Conservation (phyloP, 257 asterid genomes). For the Perilla frutescens region DNA sequence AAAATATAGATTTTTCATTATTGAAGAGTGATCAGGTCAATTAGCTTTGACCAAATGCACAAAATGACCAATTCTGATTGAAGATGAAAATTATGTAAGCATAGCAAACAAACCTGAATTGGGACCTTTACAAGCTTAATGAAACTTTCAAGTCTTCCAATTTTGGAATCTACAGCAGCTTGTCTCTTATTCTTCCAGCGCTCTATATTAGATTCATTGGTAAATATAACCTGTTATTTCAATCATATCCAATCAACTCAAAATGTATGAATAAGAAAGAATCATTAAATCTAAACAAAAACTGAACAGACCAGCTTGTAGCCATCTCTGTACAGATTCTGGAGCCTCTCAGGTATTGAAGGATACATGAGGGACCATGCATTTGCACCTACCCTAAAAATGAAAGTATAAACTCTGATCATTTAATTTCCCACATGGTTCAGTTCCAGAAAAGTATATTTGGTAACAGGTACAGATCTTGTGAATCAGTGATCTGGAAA, state of each 20-base stretch:
- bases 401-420: constrained; percentile 21
- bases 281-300: constrained; percentile 22
- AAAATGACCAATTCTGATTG: neutral
- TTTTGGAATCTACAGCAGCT: constrained; percentile 90
- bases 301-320: constrained; percentile 83
- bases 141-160: constrained; percentile 85
- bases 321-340: constrained; percentile 72
- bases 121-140: constrained; percentile 83
- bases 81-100: constrained; percentile 18
- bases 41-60: neutral
- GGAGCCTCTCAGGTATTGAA: constrained; percentile 90
- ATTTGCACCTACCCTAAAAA: constrained; percentile 81
- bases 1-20: neutral
- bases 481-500: constrained; percentile 1
- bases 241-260: constrained; percentile 31
- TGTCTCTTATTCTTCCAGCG: constrained; percentile 98
- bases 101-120: constrained; percentile 70
- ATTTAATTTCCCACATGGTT: constrained; percentile 13
- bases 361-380: constrained; percentile 98
- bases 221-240: constrained; percentile 74
- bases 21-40: neutral
- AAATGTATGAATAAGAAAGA: neutral
- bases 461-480: neutral
- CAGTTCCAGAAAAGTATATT: constrained; percentile 23
- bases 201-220: constrained; percentile 93